Base-by-base conservation (phyloP, 352 stramenopile species). In the Pythium rishiriense region DNA sequence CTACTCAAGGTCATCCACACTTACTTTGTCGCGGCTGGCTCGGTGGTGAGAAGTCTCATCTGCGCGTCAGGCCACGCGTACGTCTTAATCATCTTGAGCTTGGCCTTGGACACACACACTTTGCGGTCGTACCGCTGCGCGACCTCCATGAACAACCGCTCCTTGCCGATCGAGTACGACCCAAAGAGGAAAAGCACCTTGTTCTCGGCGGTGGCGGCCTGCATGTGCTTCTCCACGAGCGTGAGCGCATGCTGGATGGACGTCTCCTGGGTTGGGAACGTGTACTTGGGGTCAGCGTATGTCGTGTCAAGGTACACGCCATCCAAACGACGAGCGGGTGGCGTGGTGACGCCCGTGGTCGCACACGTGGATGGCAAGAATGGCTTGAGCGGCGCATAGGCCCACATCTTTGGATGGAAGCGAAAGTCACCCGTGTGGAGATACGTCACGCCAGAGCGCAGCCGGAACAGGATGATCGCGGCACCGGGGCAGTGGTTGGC, bases 401-500 rank as follows among this genome's bases (percentile, higher is more conserved):
- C 48, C 25, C 92, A 79, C 86, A 96, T 96, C 51, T 69, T 85
- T 15, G 70, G 74, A 49, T 93, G 66, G 62, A 87, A 96, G 10
- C 87, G 78, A 54, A 96, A 96, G 68, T 96, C 87, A 17, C 87
- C 87, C 19, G 97, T 98, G 72, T 99, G 97, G 22, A 99, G 64
- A 59, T 97, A 91, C 15, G 72, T 80, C 45, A 87, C 93, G 1
- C 93, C 90, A 8, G 77, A 83, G 46, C 78, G 83, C 7, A 93
- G 60, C 6, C 93, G 71, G 70, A 99, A 99, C 22, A 98, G 72
- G 60, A 99, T 97, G 75, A 99, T 97, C 11, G 94, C 81, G 7
- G 97, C 91, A 28, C 97, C 97, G 28, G 96, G 97, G 66, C 97
- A 99, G 75, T 99, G 97, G 65, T 99, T 99, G 1, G 97, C 97